Conservation (phyloP, 1,139 yeast genomes). For the Chernovozyma sophiae-reginae region DNA sequence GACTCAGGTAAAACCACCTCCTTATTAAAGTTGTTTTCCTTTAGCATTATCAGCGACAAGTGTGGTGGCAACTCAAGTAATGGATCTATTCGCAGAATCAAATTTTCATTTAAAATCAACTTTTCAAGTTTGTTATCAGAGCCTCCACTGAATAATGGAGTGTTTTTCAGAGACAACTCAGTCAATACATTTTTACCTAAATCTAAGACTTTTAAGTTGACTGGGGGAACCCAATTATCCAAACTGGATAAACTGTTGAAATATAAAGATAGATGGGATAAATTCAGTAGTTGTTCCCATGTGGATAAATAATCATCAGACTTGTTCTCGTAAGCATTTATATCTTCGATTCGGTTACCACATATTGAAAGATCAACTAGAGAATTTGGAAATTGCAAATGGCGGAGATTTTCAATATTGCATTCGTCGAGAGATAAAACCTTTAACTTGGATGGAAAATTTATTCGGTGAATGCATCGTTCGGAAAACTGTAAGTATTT, state of each 20-base stretch:
- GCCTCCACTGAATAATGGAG: constrained; percentile 11
- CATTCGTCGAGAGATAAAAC: constrained; percentile 22
- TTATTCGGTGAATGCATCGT: constrained; percentile 10
- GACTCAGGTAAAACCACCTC: constrained; percentile 9
- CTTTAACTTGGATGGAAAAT: constrained; percentile 16
- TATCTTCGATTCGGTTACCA: constrained; percentile 18
- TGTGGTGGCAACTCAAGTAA: constrained; percentile 16
- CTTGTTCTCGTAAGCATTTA: constrained; percentile 14
- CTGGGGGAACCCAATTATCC: constrained; percentile 23
- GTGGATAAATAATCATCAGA: neutral
- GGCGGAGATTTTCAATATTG: constrained; percentile 14
- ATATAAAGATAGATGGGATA: constrained; percentile 22
- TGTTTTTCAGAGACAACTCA: constrained; percentile 5
- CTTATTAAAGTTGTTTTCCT: constrained; percentile 11
- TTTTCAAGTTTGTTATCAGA: constrained; percentile 6
- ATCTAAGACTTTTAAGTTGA: constrained; percentile 19
- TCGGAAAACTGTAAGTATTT: neutral
- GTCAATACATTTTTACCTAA: constrained; percentile 18
- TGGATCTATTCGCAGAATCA: constrained; percentile 14
- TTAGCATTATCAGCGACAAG: constrained; percentile 10
- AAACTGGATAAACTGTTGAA: constrained; percentile 19
- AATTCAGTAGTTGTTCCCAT: constrained; percentile 23
- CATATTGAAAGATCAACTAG: constrained; percentile 20
- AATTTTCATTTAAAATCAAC: constrained; percentile 15
- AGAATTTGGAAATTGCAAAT: constrained; percentile 24